These are phyloP conservation scores for Teunomyces gatunensis DNA, from an alignment of 805 yeast species.

Conservation along the genomic window DNA sequence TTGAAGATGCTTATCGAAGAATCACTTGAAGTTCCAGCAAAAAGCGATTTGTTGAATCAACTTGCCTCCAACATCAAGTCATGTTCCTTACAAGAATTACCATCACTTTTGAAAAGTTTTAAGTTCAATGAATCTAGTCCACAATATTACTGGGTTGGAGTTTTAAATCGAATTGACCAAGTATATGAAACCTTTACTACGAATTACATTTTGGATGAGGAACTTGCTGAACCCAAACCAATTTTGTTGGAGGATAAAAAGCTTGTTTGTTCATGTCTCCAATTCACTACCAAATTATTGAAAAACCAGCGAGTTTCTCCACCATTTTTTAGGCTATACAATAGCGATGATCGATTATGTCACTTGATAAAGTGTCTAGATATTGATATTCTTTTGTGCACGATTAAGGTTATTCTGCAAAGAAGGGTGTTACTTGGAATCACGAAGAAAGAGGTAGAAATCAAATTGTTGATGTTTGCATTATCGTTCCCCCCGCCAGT, in stretches of 20 bases:
- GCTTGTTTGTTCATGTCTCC: background rate
- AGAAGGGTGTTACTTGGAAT: too few relatives aligned
- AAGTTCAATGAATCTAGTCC: background rate
- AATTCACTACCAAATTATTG: background rate
- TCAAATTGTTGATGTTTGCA: too few relatives aligned
- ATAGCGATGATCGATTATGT: background rate
- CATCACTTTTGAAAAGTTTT: background rate
- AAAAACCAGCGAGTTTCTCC: background rate
- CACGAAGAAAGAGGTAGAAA: too few relatives aligned
- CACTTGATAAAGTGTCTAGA: background rate
- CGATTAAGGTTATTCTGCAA: too few relatives aligned
- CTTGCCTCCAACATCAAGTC: background rate
- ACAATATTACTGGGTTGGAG: background rate
- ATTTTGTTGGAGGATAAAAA: background rate
- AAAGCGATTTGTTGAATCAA: background rate
- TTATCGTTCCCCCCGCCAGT: too few relatives aligned
- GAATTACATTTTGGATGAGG: background rate
- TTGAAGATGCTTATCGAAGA: too few relatives aligned
- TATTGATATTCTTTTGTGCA: background rate
- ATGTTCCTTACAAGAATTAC: background rate
- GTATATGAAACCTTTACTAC: background rate
- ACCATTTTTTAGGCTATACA: too few relatives aligned
- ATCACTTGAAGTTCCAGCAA: too few relatives aligned
- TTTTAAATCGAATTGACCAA: background rate
- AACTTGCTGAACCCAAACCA: background rate